These are phyloP conservation scores for Penicillium mononematosum DNA, from an alignment of 495 filamentous ascomycete genomes.

Conservation along the genomic window DNA sequence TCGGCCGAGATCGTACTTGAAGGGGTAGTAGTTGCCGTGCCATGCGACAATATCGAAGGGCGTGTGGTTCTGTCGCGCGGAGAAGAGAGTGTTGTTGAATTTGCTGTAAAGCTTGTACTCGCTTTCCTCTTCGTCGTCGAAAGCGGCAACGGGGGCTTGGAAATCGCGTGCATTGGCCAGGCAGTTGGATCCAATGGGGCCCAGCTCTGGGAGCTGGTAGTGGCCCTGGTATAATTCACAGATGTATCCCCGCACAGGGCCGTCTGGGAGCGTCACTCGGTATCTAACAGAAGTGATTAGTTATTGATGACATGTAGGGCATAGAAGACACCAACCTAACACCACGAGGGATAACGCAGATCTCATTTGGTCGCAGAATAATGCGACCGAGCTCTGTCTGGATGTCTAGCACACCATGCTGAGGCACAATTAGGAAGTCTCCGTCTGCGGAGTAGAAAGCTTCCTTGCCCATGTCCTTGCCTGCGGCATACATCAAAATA, in stretches of 20 bases:
- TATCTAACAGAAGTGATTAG: slow-evolving; percentile 48
- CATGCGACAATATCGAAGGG: slow-evolving; percentile 85
- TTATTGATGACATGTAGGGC: neutral
- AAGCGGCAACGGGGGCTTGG: slow-evolving; percentile 75
- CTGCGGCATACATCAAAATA: slow-evolving; percentile 79
- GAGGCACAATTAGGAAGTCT: slow-evolving; percentile 81
- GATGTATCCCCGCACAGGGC: slow-evolving; percentile 77
- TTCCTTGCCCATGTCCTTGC: slow-evolving; percentile 72
- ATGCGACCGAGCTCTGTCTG: slow-evolving; percentile 81
- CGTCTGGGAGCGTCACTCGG: slow-evolving; percentile 63
- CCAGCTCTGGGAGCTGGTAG: slow-evolving; percentile 81
- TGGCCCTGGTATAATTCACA: slow-evolving; percentile 85
- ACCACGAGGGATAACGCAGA: slow-evolving; percentile 83
- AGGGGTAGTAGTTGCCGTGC: slow-evolving; percentile 76
- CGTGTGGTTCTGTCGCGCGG: slow-evolving; percentile 66
- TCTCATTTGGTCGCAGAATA: slow-evolving; percentile 84
- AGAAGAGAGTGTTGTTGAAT: slow-evolving; percentile 77
- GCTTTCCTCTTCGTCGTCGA: slow-evolving; percentile 56
- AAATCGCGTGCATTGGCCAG: slow-evolving; percentile 89
- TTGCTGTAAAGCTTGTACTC: slow-evolving; percentile 68
- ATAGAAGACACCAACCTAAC: slow-evolving; percentile 37
- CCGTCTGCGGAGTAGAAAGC: slow-evolving; percentile 92
- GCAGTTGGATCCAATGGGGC: slow-evolving; percentile 84
- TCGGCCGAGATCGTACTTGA: slow-evolving; percentile 81
- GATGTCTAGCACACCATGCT: slow-evolving; percentile 82